Conservation (phyloP, 495 filamentous ascomycete species). For the Zalerion maritima region DNA sequence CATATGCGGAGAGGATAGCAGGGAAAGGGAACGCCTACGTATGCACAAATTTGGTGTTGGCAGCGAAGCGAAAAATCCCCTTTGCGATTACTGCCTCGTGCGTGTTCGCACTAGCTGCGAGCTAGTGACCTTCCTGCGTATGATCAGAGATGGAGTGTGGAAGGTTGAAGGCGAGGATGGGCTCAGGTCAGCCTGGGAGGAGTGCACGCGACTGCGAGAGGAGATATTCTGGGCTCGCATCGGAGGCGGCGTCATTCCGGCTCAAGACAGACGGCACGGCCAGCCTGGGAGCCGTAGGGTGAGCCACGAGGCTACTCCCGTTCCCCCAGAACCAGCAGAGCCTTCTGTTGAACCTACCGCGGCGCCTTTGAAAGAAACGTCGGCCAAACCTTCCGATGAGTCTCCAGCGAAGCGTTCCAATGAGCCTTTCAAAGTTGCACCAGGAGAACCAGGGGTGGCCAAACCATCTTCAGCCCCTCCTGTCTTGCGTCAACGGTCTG, state of each 20-base stretch:
- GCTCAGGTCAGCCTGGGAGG: conserved; percentile 79
- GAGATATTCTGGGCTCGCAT: conserved; percentile 93
- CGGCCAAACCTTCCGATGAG: too few species aligned
- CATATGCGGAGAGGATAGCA: conserved; percentile 73
- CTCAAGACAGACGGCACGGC: too few species aligned
- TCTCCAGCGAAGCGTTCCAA: too few species aligned
- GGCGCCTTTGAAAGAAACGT: too few species aligned
- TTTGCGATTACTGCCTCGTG: conserved; percentile 75
- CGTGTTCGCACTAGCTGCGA: conserved; percentile 82
- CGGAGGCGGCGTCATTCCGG: conserved; percentile 74
- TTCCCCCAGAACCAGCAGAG: too few species aligned
- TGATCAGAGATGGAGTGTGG: conserved; percentile 82
- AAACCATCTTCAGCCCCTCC: too few species aligned
- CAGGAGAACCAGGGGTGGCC: too few species aligned
- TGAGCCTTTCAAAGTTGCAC: too few species aligned
- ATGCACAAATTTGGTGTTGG: conserved; percentile 80
- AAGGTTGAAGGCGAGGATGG: conserved; percentile 62
- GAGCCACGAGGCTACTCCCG: too few species aligned
- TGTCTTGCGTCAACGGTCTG: too few species aligned
- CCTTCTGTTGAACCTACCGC: too few species aligned
- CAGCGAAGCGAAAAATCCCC: conserved; percentile 72
- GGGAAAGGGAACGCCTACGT: conserved; percentile 51
- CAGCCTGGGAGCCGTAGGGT: too few species aligned
- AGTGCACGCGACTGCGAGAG: conserved; percentile 75
- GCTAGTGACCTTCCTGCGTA: conserved; percentile 76